A percentile compares a stretch with the other conserved stretches of the same genome.
Evolutionary conservation across 805 yeast genomes (phyloP).

Genomic region (Ogataea pilisensis): DNA sequence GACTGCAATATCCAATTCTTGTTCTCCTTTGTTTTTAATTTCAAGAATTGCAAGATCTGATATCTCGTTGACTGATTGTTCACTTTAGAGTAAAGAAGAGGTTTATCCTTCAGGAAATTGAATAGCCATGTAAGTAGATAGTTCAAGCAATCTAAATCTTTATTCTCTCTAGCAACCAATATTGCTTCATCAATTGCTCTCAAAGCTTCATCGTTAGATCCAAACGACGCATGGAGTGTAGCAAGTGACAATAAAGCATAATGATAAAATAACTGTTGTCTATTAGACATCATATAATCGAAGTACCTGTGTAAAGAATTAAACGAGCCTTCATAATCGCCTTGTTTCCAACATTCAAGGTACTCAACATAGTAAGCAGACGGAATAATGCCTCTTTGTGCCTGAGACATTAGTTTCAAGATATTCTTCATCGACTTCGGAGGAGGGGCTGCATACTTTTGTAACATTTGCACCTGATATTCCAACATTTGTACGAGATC

Average conservation of each 20-base stretch:
- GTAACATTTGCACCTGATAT: conserved; percentile 50
- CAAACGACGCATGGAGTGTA: conserved; percentile 63
- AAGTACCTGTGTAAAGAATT: conserved; percentile 57
- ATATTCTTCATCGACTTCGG: conserved; percentile 41
- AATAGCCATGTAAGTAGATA: conserved; percentile 72
- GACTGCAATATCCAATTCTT: conserved; percentile 47
- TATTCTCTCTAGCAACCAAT: conserved; percentile 79
- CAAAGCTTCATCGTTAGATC: conserved; percentile 63
- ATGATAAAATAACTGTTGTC: conserved; percentile 64
- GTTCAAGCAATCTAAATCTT: conserved; percentile 68
- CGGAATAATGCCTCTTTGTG: conserved; percentile 40
- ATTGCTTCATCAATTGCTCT: conserved; percentile 84
- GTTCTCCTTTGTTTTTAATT: conserved; percentile 48
- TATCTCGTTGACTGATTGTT: conserved; percentile 45
- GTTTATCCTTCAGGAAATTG: conserved; percentile 64
- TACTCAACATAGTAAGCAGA: conserved; percentile 55
- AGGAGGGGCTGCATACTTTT: conserved; percentile 46
- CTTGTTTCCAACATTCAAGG: conserved; percentile 51
- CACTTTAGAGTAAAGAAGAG: conserved; percentile 41
- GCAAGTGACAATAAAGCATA: conserved; percentile 74
- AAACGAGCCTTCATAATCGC: conserved; percentile 60
- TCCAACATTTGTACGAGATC: conserved; percentile 49
- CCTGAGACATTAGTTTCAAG: conserved; percentile 43
- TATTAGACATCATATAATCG: conserved; percentile 71
- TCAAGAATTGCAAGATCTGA: conserved; percentile 61